Base-by-base conservation (phyloP, 1,139 yeast species). In the Zygotorulaspora mrakii region DNA sequence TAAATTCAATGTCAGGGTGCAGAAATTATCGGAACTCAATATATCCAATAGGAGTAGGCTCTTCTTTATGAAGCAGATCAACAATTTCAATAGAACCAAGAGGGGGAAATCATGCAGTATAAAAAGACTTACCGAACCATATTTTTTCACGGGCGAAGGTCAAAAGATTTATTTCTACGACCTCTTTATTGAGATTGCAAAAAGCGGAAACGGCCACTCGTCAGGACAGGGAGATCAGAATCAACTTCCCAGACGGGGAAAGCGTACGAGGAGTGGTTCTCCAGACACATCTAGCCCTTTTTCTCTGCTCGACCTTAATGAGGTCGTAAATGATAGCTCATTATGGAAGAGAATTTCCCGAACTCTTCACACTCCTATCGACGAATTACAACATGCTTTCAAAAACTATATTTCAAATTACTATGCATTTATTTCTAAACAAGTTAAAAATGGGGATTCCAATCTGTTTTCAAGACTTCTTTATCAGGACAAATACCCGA, bases 1-100 rank as follows among this genome's bases (percentile, higher is more conserved):
- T 59, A 69, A 63, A 40, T 82, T 83, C 54, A 80, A 77, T 48
- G 82, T 87, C 4, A 63, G 91, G 41, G 59, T 79, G 17, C 91
- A 83, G 55, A 73, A 70, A 37, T 54, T 83, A 41, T 74, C 77
- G 53, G 86, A 82, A 56, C 65, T 83, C 54, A 81, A 82, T 16
- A 59, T 83, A 12, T 61, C 73, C 7, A 78, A 80, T 37, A 66
- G 94, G 47, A 76, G 82, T 25, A 65, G 89, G 39, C 66, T 72
- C 44, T 77, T 77, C 52, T 82, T 82, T 61, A 67, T 66, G 33
- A 77, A 74, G 43, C 83, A 79, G 49, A 61, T 82, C 46, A 73
- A 75, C 45, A 73, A 85, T 45, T 82, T 68, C 53, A 59, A 73
- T 50, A 68, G 67, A 50, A 75, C 77, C 76, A 62, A 67, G 38